Conservation (phyloP, 2,329 filamentous ascomycete genomes). For the Paraphaeosphaeria minitans region DNA sequence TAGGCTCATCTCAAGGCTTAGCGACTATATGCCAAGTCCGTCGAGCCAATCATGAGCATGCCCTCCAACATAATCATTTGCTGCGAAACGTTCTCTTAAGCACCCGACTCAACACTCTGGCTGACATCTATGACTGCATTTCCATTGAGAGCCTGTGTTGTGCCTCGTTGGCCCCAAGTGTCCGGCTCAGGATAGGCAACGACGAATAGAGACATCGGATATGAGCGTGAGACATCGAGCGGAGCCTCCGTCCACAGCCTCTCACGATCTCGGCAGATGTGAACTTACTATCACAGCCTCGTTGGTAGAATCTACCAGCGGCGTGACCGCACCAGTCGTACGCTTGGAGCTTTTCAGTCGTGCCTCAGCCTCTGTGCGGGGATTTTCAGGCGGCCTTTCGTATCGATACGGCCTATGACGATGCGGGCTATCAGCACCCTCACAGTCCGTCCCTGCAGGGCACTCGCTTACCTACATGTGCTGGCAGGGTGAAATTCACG, state of each 20-base stretch:
- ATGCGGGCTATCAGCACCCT: neutral
- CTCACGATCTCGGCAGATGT: neutral
- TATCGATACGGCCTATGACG: conserved; percentile 6
- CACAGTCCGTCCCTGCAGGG: neutral
- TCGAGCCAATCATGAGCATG: conserved; percentile 3
- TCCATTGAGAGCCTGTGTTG: neutral
- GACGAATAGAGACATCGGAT: neutral
- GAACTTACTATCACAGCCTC: conserved; percentile 6
- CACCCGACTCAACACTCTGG: neutral
- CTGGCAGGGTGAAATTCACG: neutral
- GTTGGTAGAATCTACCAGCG: conserved; percentile 1
- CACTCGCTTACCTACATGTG: neutral
- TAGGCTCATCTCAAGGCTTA: neutral
- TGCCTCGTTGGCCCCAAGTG: neutral
- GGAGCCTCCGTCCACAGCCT: neutral
- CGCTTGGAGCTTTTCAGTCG: neutral
- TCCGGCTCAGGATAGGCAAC: conserved; percentile 6
- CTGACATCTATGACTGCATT: neutral
- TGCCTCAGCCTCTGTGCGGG: conserved; percentile 4
- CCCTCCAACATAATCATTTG: neutral
- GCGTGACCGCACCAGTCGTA: neutral
- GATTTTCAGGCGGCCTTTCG: conserved; percentile 8
- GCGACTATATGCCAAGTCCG: no score
- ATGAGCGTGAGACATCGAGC: conserved; percentile 8
- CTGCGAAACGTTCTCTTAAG: neutral